Conservation (phyloP, 352 stramenopile species). For the Phytophthora colocasiae region DNA sequence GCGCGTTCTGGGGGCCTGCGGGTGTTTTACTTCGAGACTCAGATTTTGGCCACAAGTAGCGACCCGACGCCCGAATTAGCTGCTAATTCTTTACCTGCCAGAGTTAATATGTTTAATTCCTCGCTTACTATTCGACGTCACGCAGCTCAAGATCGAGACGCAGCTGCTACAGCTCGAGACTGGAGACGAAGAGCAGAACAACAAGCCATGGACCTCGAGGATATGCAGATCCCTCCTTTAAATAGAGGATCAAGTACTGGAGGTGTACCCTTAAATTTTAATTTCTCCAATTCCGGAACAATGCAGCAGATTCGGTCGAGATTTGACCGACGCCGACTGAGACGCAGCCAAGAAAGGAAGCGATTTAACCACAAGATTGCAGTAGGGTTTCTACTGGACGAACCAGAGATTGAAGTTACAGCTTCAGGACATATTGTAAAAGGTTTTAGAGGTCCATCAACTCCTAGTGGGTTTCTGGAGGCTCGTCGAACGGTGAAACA, state of each 20-base stretch:
- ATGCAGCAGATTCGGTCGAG: constrained; percentile 52
- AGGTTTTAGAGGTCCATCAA: constrained; percentile 12
- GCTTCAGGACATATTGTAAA: background rate
- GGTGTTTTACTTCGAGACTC: constrained; percentile 68
- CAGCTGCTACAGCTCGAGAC: constrained; percentile 10
- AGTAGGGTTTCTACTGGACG: constrained; percentile 57
- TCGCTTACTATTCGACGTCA: constrained; percentile 4
- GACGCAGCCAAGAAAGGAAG: constrained; percentile 38
- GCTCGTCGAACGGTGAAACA: constrained; percentile 33
- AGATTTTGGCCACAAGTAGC: constrained; percentile 46
- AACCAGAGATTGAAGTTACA: constrained; percentile 4
- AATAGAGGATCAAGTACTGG: background rate
- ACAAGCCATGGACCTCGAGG: constrained; percentile 35
- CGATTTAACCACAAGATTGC: constrained; percentile 55
- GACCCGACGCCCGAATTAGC: constrained; percentile 28
- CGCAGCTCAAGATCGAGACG: constrained; percentile 13
- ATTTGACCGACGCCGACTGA: constrained; percentile 45
- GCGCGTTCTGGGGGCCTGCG: constrained; percentile 21
- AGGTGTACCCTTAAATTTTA: constrained; percentile 39
- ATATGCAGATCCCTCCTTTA: constrained; percentile 19
- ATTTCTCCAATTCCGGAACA: constrained; percentile 50
- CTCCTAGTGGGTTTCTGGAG: constrained; percentile 16
- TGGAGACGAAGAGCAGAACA: constrained; percentile 22
- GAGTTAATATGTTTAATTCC: too few relatives aligned
- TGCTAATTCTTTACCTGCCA: constrained; percentile 22